Conservation (phyloP, 805 yeast species). For the Myxozyma vanderwaltii region DNA sequence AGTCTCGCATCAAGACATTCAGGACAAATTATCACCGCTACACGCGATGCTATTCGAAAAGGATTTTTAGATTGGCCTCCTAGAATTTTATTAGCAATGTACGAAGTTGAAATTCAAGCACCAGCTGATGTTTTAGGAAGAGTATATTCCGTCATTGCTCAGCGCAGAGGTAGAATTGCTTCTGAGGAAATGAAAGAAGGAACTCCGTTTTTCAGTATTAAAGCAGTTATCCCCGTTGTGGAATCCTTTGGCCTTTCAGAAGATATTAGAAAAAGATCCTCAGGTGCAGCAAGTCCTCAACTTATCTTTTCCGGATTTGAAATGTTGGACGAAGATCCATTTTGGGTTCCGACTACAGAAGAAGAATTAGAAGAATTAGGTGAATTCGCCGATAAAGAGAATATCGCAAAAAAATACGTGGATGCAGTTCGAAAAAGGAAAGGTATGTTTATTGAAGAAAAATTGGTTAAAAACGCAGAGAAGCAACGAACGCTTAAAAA, state of each 20-base stretch:
- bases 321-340: conserved; percentile 87
- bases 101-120: conserved; percentile 92
- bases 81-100: conserved; percentile 87
- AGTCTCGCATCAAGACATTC: conserved; percentile 51
- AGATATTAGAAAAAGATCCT: conserved; percentile 86
- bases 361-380: conserved; percentile 95
- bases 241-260: conserved; percentile 97
- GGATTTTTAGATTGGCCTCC: conserved; percentile 83
- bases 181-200: conserved; percentile 98
- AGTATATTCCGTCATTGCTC: conserved; percentile 91
- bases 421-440: conserved; percentile 78
- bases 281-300: conserved; percentile 98
- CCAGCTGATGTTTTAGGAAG: conserved; percentile 92
- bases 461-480: conserved; percentile 88
- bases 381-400: conserved; percentile 87
- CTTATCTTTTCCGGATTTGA: conserved; percentile 87
- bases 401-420: conserved; percentile 85
- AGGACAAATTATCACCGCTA: conserved; percentile 73
- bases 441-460: conserved; percentile 87
- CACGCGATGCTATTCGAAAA: conserved; percentile 71
- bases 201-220: conserved; percentile 89
- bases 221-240: conserved; percentile 84
- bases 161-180: conserved; percentile 78
- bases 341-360: conserved; percentile 98
- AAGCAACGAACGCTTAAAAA: conserved; percentile 82